Percentiles rank a stretch among this genome's conserved stretches.
Conservation (phyloP, 2,329 filamentous ascomycete species). For the Sporothrix phasma region DNA sequence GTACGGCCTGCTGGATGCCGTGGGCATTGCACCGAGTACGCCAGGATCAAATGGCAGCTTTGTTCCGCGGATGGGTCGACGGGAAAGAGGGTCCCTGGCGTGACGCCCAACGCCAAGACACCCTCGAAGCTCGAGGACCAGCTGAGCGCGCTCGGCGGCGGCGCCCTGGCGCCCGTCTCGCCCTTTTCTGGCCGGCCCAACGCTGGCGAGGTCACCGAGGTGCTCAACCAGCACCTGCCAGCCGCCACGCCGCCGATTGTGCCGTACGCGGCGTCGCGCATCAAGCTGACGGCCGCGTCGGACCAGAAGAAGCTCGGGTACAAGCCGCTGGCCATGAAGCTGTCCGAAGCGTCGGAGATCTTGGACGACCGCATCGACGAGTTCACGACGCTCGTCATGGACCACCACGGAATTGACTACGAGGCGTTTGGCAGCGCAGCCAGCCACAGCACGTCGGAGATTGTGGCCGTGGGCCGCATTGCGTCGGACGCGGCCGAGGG, state of each 20-base stretch:
- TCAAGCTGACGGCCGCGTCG: constrained; percentile 76
- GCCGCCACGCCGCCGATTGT: constrained; percentile 59
- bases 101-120: constrained; percentile 30
- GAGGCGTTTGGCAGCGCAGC: constrained; percentile 79
- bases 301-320: constrained; percentile 87
- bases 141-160: constrained; percentile 29
- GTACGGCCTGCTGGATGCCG: constrained; percentile 55
- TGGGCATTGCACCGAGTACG: constrained; percentile 41
- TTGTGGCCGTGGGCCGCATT: constrained; percentile 85
- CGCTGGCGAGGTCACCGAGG: constrained; percentile 71
- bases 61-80: not conserved
- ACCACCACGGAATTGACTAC: constrained; percentile 66
- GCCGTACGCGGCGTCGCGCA: constrained; percentile 62
- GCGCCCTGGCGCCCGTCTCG: constrained; percentile 23
- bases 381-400: constrained; percentile 64
- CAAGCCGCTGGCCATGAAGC: constrained; percentile 88
- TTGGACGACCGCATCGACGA: constrained; percentile 93
- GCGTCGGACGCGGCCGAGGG: constrained; percentile 81
- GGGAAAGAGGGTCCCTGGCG: constrained; percentile 29
- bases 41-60: constrained; percentile 28
- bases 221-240: constrained; percentile 66
- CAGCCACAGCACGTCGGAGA: constrained; percentile 70
- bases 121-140: constrained; percentile 32
- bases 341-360: constrained; percentile 84
- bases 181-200: constrained; percentile 69